phyloP scores from a whole-genome alignment of 2,329 filamentous ascomycete genomes.

The Alternaria longipes region DNA sequence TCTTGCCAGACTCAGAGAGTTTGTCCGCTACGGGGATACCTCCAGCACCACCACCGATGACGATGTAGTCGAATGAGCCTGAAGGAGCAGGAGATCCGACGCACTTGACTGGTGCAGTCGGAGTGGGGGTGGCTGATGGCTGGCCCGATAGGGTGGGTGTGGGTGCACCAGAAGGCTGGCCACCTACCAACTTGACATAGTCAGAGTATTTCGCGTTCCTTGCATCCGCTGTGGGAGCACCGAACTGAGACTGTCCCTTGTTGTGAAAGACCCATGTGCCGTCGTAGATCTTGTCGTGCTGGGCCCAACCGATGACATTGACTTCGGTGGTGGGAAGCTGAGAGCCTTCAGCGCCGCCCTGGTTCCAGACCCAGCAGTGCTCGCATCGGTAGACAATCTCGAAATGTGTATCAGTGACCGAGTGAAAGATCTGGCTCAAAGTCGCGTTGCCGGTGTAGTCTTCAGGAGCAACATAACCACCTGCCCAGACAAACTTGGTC shows the following conservation, averaged over 20 bases:
- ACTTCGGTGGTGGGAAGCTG: slow-evolving; percentile 49
- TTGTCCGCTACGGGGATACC: slow-evolving; percentile 68
- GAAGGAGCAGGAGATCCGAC: slow-evolving; percentile 50
- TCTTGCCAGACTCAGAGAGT: slow-evolving; percentile 71
- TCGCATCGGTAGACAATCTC: slow-evolving; percentile 72
- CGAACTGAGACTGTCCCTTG: slow-evolving; percentile 64
- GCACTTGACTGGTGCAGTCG: slow-evolving; percentile 47
- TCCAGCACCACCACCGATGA: slow-evolving; percentile 70
- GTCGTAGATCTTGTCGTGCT: slow-evolving; percentile 54
- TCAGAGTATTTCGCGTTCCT: slow-evolving; percentile 55
- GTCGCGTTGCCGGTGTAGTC: slow-evolving; percentile 70
- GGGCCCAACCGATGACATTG: slow-evolving; percentile 65
- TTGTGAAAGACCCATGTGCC: slow-evolving; percentile 62
- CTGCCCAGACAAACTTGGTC: slow-evolving; percentile 48
- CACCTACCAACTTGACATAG: slow-evolving; percentile 51
- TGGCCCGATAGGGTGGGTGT: slow-evolving; percentile 29
- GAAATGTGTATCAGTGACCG: slow-evolving; percentile 67
- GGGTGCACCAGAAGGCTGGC: slow-evolving; percentile 27
- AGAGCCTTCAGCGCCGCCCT: slow-evolving; percentile 51
- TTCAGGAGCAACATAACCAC: slow-evolving; percentile 67
- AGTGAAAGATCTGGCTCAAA: slow-evolving; percentile 67
- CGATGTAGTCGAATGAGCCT: slow-evolving; percentile 68
- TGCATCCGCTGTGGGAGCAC: slow-evolving; percentile 55
- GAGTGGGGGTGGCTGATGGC: slow-evolving; percentile 38
- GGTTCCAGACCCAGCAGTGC: slow-evolving; percentile 57